Percentiles rank a stretch among this genome's conserved stretches.
Conservation (phyloP, 164 flowering plant species). For the Cinnamomum micranthum region DNA sequence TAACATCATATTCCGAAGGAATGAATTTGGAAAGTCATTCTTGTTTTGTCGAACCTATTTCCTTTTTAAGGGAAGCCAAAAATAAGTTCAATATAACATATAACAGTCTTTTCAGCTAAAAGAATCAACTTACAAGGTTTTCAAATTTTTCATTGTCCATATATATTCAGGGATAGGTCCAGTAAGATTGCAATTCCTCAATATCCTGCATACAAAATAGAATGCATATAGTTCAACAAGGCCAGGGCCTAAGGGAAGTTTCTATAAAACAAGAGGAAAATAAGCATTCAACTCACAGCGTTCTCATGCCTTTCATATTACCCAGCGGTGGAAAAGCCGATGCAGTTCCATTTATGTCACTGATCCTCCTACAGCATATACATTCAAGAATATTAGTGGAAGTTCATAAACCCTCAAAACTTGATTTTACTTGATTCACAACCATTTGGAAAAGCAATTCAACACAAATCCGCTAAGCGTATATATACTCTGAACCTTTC, state of each 20-base stretch:
- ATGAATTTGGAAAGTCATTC: background rate
- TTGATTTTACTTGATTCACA: background rate
- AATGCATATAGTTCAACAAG: background rate
- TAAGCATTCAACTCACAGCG: constrained; percentile 39
- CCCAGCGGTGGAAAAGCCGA: constrained; percentile 42
- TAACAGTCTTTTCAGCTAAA: background rate
- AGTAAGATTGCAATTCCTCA: constrained; percentile 54
- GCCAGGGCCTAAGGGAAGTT: background rate
- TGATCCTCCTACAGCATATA: constrained; percentile 50
- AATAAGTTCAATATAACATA: too few species aligned
- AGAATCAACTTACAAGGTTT: constrained; percentile 43
- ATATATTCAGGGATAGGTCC: constrained; percentile 54
- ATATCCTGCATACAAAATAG: constrained; percentile 23
- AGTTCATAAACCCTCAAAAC: background rate
- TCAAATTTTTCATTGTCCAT: constrained; percentile 31
- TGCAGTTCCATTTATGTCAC: constrained; percentile 46
- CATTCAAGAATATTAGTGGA: background rate
- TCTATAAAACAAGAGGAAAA: background rate
- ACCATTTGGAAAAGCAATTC: background rate
- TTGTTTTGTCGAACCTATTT: background rate
- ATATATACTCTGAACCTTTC: constrained; percentile 1
- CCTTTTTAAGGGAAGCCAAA: background rate
- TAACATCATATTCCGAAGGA: background rate
- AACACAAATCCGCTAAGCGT: background rate
- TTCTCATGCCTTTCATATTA: constrained; percentile 30